Evolutionary conservation across 2,329 filamentous ascomycete species (phyloP), one percentile per base, ranked within the genome.

Genomic region (Bipolaris gigantea): DNA sequence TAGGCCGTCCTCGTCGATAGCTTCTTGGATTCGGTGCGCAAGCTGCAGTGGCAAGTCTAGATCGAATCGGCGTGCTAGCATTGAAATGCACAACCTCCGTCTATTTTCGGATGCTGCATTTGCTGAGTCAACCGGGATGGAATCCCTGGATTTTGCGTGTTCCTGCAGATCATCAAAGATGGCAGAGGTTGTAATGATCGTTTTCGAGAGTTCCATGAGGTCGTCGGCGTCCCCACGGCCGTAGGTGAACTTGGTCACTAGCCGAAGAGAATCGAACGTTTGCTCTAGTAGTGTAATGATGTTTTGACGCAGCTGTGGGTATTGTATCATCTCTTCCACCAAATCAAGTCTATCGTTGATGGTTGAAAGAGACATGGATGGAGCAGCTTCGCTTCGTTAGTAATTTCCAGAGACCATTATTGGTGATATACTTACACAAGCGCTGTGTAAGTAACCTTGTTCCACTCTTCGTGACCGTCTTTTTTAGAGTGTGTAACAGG

Each of bases 1-100:
- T n/a, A 97, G 78, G 0, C 92, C 90, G 59, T 97, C 92, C 75
- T 97, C 94, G 66, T 99, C 94, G 53, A 99, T 96, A 4, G 93
- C 87, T 2, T 83, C 79, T 45, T 83, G 77, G 54, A 99, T 96
- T 19, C 82, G 83, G 19, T 79, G 75, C 2, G 92, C 89, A 4
- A 97, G 82, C 38, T 83, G 80, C 10, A 79, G 76, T 0, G 92
- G 89, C 2, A 85, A 83, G 11, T 83, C 79, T 18, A 97, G 79
- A 49, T 84, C 80, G 39, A 94, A 84, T 6, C 88, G 83, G 18
- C 72, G 73, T 2, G 81, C 69, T 53, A 89, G 71, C 36, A 71
- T 62, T 45, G 73, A 62, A 57, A 76, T 49, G 41, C 66, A 72
- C n/a, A 64, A 55, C 15, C 73, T 56, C 35, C 63, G 60, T 35